Evolutionary conservation across 495 filamentous ascomycete species (phyloP).

Genomic region (Penicillium waksmanii): DNA sequence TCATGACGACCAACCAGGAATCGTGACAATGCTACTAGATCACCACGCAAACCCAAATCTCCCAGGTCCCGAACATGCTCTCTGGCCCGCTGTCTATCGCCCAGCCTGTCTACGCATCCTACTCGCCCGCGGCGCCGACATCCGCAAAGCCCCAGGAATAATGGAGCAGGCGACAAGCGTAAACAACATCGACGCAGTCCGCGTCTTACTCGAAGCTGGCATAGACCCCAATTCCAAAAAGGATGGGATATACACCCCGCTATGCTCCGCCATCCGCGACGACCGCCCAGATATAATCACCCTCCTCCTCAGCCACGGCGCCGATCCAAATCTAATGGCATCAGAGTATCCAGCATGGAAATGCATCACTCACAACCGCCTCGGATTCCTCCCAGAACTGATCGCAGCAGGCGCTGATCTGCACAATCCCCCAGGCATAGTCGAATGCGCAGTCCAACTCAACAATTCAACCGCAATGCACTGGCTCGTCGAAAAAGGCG

Average conservation of each 20-base stretch:
- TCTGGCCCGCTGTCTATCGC: slow-evolving; percentile 57
- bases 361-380: slow-evolving; percentile 56
- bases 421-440: slow-evolving; percentile 53
- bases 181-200: slow-evolving; percentile 45
- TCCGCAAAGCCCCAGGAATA: slow-evolving; percentile 52
- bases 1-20: slow-evolving; percentile 49
- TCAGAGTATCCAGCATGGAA: slow-evolving; percentile 60
- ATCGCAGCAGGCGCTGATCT: slow-evolving; percentile 55
- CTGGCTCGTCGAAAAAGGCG: slow-evolving; percentile 50
- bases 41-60: slow-evolving; percentile 58
- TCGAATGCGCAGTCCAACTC: slow-evolving; percentile 56
- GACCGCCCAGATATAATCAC: slow-evolving; percentile 53
- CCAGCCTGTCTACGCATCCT: slow-evolving; percentile 54
- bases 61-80: slow-evolving; percentile 52
- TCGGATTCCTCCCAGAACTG: slow-evolving; percentile 51
- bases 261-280: slow-evolving; percentile 60
- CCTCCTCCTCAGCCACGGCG: slow-evolving; percentile 51
- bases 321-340: slow-evolving; percentile 56
- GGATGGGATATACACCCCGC: slow-evolving; percentile 58
- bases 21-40: slow-evolving; percentile 52
- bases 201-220: slow-evolving; percentile 49
- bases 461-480: slow-evolving; percentile 52
- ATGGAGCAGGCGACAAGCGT: slow-evolving; percentile 59
- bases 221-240: slow-evolving; percentile 58
- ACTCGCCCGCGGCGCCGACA: slow-evolving; percentile 52